Evolutionary conservation across 164 flowering plant genomes (phyloP), one percentile per base, ranked within the genome.

Genomic region (Sextonia rubra): DNA sequence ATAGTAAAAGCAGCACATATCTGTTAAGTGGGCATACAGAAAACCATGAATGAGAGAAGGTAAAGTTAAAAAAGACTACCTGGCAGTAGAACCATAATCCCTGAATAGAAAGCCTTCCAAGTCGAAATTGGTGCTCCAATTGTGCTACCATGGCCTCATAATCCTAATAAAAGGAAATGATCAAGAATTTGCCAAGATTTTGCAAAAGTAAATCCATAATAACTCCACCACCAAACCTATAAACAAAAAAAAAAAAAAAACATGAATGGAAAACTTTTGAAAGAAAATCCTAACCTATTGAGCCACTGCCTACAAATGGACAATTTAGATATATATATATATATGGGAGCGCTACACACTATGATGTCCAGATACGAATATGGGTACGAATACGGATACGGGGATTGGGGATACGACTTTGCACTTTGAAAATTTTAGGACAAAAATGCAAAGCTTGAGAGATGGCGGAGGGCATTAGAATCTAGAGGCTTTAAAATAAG

Each of bases 1-100:
- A 71, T n/a, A 8, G 20, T 32, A 60, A 58, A 71, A 65, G 47
- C 58, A 44, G 29, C 44, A 6, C 29, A 20, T 30, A 11, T 48
- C 15, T 12, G 23, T 15, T 47, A 4, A 6, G 44, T 77, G 23
- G 71, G 58, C 44, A 26, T 55, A 64, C 32, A 30, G 58, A 64
- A 67, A 67, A 60, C 1, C 9, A 26, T 62, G 64, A 23, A 2
- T 24, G 14, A 18, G 52, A 17, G 55, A 52, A 52, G 69, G 17
- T 26, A 52, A 47, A 68, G 3, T 52, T 37, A 12, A 26, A 72
- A 72, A 58, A 69, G 60, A 70, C 32, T 69, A 96, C 99, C 98
- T 96, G 98, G 80, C 98, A 89, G 79, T 86, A 93, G 80, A 93
- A 91, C 99, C 98, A 93, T 79, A 96, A 81, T 72, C 99, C 99